A percentile compares a stretch with the other conserved stretches of the same genome.
Conservation (phyloP, 495 filamentous ascomycete species). For the Trichocladium antarcticum region DNA sequence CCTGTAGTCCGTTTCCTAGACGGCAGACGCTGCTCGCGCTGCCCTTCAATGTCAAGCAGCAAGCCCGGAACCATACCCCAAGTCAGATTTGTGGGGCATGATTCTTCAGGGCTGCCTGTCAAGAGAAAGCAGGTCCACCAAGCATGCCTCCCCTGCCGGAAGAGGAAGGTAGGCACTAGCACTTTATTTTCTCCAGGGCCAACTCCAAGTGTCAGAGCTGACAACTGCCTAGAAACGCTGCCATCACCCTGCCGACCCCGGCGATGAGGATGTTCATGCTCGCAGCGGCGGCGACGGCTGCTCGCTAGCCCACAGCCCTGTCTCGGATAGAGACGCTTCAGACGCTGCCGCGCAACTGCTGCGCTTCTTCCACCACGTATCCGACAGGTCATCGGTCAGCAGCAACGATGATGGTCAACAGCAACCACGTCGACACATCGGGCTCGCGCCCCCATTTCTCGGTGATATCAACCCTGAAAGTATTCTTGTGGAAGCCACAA, state of each 20-base stretch:
- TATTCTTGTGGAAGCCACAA: slow-evolving; percentile 38
- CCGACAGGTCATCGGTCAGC: not conserved
- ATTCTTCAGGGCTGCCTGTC: slow-evolving; percentile 32
- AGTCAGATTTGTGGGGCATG: slow-evolving; percentile 38
- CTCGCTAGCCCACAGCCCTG: not conserved
- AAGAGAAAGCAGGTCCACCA: slow-evolving; percentile 41
- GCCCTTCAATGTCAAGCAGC: not conserved
- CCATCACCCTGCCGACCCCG: not conserved
- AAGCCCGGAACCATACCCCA: not conserved
- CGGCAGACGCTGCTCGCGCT: no score
- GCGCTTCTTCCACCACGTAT: slow-evolving; percentile 17
- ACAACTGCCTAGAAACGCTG: slow-evolving; percentile 14
- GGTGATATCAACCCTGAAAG: slow-evolving; percentile 46
- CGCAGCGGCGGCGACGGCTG: not conserved
- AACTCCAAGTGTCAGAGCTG: not conserved
- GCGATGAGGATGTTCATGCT: not conserved
- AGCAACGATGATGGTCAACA: not conserved
- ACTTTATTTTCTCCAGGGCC: not conserved
- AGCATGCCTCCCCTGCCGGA: slow-evolving; percentile 37
- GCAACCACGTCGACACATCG: not conserved
- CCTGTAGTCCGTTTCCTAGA: no score
- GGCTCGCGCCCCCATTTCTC: slow-evolving; percentile 33
- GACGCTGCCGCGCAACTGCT: slow-evolving; percentile 21
- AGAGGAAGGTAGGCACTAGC: slow-evolving; percentile 28
- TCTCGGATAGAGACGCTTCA: slow-evolving; percentile 12